phyloP scores from a whole-genome alignment of 2,329 filamentous ascomycete genomes.

The Xylaria arbuscula region DNA sequence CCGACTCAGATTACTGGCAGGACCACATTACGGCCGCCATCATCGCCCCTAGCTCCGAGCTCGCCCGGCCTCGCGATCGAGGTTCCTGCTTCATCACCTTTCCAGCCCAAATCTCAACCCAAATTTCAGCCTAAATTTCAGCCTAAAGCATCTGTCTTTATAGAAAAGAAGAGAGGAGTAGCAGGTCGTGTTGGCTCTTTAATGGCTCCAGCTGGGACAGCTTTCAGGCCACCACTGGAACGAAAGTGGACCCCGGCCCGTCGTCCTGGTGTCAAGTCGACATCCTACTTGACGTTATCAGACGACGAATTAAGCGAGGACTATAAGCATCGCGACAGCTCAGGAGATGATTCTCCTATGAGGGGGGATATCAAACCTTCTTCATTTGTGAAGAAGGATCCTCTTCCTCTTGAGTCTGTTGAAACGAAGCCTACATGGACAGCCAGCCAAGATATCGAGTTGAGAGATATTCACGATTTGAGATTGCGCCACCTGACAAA shows the following conservation, averaged over 20 bases:
- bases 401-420: conserved; percentile 24
- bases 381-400: conserved; percentile 47
- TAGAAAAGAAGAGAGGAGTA: conserved; percentile 34
- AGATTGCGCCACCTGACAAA: conserved; percentile 48
- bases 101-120: conserved; percentile 57
- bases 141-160: conserved; percentile 32
- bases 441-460: conserved; percentile 42
- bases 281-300: conserved; percentile 48
- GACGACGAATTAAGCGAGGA: conserved; percentile 50
- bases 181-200: conserved; percentile 62
- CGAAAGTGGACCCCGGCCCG: conserved; percentile 49
- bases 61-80: conserved; percentile 69
- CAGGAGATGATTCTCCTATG: conserved; percentile 48
- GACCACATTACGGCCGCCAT: conserved; percentile 52
- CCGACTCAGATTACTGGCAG: conserved; percentile 56
- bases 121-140: conserved; percentile 48
- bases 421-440: conserved; percentile 33
- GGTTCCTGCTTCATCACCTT: conserved; percentile 89
- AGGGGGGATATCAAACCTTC: conserved; percentile 51
- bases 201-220: conserved; percentile 81
- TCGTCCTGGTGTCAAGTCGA: conserved; percentile 49
- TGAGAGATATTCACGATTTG: conserved; percentile 48
- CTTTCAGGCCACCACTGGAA: conserved; percentile 65
- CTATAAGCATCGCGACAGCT: conserved; percentile 50
- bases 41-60: conserved; percentile 52